phyloP scores from a whole-genome alignment of 2,329 filamentous ascomycete genomes.

The Penicillium expansum region DNA sequence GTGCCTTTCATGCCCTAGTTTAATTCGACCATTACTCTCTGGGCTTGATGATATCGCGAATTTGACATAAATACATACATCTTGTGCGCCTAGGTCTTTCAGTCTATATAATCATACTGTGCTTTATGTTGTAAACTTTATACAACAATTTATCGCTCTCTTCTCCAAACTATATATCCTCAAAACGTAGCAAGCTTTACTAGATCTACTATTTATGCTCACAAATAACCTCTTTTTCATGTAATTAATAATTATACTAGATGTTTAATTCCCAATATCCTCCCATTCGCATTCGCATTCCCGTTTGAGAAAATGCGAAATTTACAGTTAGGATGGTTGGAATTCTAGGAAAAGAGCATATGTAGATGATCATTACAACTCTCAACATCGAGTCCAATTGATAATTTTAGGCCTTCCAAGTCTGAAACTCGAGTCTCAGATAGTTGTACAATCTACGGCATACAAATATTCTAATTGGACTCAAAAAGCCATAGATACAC shows the following conservation, averaged over 20 bases:
- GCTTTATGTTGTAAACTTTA: not conserved
- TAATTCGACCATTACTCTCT: not conserved
- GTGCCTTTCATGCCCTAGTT: not conserved
- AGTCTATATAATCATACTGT: not conserved
- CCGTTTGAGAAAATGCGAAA: not conserved
- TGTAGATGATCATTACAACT: not conserved
- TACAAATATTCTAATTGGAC: no score
- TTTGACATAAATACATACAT: not conserved
- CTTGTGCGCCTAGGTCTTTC: not conserved
- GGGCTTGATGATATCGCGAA: not conserved
- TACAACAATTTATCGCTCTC: no score
- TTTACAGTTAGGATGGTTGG: not conserved
- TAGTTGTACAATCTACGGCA: not conserved
- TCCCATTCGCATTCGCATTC: not conserved
- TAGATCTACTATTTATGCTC: no score
- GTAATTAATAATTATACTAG: not conserved
- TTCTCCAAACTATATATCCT: no score
- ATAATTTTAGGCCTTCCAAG: not conserved
- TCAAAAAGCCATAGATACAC: slow-evolving; percentile 2
- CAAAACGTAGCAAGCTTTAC: not conserved
- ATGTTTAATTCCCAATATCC: not conserved
- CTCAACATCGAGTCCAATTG: not conserved
- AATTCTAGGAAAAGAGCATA: not conserved
- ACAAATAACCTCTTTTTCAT: not conserved
- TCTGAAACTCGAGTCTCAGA: not conserved